Base-by-base conservation (phyloP, 2,329 filamentous ascomycete genomes). In the Diaporthe longicolla region DNA sequence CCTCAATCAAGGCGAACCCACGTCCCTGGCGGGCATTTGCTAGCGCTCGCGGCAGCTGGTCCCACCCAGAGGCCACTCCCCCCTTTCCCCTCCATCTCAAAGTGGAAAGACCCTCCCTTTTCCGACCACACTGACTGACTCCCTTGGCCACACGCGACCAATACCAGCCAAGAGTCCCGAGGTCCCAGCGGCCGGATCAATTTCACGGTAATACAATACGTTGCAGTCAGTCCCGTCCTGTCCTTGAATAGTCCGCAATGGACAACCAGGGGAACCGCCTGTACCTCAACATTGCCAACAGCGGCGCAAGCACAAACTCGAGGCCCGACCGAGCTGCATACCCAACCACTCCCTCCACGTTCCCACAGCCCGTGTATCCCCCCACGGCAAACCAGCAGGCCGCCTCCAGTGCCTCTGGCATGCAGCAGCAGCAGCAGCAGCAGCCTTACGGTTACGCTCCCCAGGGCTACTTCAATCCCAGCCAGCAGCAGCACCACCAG, bases 341-440 rank as follows among this genome's bases (percentile, higher is more conserved):
- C 87, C 94, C 93, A 78, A 95, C 96, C 70, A 98, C 96, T 13
- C 96, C 96, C 70, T 98, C 96, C 77, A 98, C 95, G 74, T 98
- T 98, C 81, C 96, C 96, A 17, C 96, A 98, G 85, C 95, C 95
- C 75, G 93, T 97, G 82, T 90, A 89, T 78, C 85, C 87, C 73
- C 79, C 81, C 55, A 77, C 80, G 37, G 78, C 82, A 68, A 79
- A 79, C 70, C 84, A 85, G 77, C 81, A 84, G 72, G 83, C 81
- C 43, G 66, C 71, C 43, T 75, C 77, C 10, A 70, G 92, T 79
- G 87, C 89, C 76, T 89, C 89, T 76, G 81, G 84, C 70, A 82
- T 83, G 74, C 75, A 81, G 76, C 83, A 84, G 74, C 85, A 85
- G 78, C 80, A 80, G 77, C 86, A 87, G 80, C 83, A 83, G 59